Evolutionary conservation across 2,329 filamentous ascomycete species (phyloP).

Genomic region (Colletotrichum higginsianum): DNA sequence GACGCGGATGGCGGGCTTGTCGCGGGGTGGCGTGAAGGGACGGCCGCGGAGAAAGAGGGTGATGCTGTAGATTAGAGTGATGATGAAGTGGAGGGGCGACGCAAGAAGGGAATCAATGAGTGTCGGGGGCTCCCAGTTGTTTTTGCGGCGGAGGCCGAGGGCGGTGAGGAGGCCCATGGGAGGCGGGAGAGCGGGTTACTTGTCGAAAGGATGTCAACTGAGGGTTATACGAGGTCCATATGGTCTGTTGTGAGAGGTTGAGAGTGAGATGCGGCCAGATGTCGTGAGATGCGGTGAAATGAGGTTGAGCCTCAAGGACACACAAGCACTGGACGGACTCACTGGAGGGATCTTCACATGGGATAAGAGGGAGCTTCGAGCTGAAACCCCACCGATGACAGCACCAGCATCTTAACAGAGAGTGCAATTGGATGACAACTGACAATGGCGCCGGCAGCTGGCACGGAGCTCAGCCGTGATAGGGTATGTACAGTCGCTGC

Average conservation of each 20-base stretch:
- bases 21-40: conserved; percentile 71
- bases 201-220: conserved; percentile 4
- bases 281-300: conserved; percentile 20
- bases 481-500: background rate
- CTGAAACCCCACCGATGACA: conserved; percentile 41
- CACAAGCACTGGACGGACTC: background rate
- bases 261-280: background rate
- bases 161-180: conserved; percentile 61
- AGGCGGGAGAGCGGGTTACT: conserved; percentile 6
- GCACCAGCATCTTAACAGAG: conserved; percentile 12
- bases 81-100: conserved; percentile 77
- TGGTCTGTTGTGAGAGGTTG: conserved; percentile 12
- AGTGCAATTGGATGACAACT: background rate
- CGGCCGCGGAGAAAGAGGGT: conserved; percentile 78
- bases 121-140: conserved; percentile 65
- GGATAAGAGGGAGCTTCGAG: conserved; percentile 30
- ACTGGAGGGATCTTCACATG: conserved; percentile 38
- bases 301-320: conserved; percentile 8
- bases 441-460: conserved; percentile 20
- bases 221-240: conserved; percentile 26
- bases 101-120: conserved; percentile 75
- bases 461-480: conserved; percentile 16
- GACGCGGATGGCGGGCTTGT: conserved; percentile 75
- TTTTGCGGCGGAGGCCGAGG: conserved; percentile 64
- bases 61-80: conserved; percentile 74